Base-by-base conservation (phyloP, 192 early-diverging fungal species). In the Dissophora ornata region DNA sequence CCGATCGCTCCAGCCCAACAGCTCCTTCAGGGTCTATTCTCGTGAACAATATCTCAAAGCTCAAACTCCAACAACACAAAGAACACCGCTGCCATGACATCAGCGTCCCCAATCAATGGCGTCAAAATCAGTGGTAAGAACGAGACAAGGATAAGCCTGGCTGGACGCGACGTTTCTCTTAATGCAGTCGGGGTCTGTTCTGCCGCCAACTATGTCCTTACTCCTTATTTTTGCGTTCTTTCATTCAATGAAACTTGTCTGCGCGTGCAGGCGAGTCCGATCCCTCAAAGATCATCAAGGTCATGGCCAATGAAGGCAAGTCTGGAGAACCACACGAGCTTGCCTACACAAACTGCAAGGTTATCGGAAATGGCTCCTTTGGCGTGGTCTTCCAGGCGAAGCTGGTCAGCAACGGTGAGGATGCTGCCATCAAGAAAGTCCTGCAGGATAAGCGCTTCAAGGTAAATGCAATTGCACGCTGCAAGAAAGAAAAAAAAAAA, bases 401-500 rank as follows among this genome's bases (percentile, higher is more conserved):
- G 81, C 77, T 98, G 25, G 81, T 93, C 29, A 84, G 90, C 62
- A 87, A 84, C 52, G 85, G 87, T 47, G 94, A 98, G 75, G 85
- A 89, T 30, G 91, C 89, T n/a, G 97, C 97, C 51, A 96, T 99
- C 64, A 99, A 99, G 84, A 98, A 97, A 82, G 97, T 99, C 6
- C 80, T 97, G 32, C 97, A 98, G 86, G 97, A 99, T 79, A 96
- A 94, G 81, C 90, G 97, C 33, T 99, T 97, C 88, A 99, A 99
- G 88, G 93, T 93, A 84, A 24, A n/a, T n/a, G n/a, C n/a, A n/a
- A n/a, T n/a, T n/a, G n/a, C n/a, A n/a, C n/a, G n/a, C n/a, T n/a
- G n/a, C 49, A 51, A 22, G 24, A 22, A 47, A 8, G 11, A 24
- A 2, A 24, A 24, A 24, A 49, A 49, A 11, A 11, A 49, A 24